Conservation (phyloP, 257 asterid genomes). For the Thymus mandschuricus region DNA sequence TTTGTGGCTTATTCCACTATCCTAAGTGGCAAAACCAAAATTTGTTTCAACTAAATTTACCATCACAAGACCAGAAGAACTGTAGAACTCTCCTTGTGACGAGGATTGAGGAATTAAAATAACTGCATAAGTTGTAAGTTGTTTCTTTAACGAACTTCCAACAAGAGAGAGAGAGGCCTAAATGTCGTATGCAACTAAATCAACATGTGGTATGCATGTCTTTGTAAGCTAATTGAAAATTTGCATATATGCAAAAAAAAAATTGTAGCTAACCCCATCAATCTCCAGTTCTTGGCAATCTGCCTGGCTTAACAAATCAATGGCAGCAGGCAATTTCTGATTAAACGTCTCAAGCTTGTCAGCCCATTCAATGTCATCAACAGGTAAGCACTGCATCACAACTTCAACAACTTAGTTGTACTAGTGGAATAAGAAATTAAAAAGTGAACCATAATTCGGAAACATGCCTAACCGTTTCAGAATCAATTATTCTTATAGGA, state of each 20-base stretch:
- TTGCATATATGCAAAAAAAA: slow-evolving; percentile 18
- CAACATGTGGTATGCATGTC: not conserved
- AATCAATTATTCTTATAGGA: slow-evolving; percentile 68
- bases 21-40: not conserved
- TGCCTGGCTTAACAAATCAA: slow-evolving; percentile 41
- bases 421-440: slow-evolving; percentile 1
- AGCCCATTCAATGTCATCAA: slow-evolving; percentile 52
- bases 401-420: slow-evolving; percentile 14
- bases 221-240: not conserved
- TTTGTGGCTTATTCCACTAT: not conserved
- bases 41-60: not conserved
- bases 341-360: slow-evolving; percentile 35
- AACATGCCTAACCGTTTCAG: slow-evolving; percentile 48
- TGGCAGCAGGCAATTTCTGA: slow-evolving; percentile 56
- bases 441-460: slow-evolving; percentile 16
- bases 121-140: not conserved
- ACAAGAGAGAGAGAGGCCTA: slow-evolving; percentile 1
- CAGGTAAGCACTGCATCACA: slow-evolving; percentile 53
- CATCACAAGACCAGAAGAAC: not conserved
- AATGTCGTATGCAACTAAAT: not conserved
- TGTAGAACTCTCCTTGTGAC: not conserved
- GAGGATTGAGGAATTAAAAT: not conserved
- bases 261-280: slow-evolving; percentile 58
- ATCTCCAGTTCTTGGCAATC: slow-evolving; percentile 48
- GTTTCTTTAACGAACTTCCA: not conserved